phyloP scores from a whole-genome alignment of 176 grass and related monocot species.

The Oropetium thomaeum region DNA sequence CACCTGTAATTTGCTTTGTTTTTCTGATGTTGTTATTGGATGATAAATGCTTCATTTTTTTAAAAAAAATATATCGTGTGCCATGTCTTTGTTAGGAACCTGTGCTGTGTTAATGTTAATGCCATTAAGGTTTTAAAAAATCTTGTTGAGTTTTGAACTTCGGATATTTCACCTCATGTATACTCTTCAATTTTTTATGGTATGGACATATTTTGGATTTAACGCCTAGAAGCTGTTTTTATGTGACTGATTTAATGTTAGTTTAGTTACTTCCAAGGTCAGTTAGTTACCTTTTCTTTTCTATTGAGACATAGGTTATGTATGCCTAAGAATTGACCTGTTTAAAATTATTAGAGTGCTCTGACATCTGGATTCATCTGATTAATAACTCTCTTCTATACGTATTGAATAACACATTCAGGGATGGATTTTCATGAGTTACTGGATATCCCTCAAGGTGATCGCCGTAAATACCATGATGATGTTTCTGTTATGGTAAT shows the following conservation, averaged over 20 bases:
- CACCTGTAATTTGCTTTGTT: neutral
- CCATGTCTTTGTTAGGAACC: neutral
- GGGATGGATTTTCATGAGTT: slow-evolving; percentile 87
- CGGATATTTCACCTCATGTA: neutral
- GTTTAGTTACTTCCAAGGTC: neutral
- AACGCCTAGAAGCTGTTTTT: neutral
- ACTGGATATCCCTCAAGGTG: slow-evolving; percentile 78
- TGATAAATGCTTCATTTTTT: neutral
- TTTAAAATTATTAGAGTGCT: neutral
- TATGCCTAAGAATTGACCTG: neutral
- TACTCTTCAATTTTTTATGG: too few relatives aligned
- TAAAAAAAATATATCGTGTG: neutral
- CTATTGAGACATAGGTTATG: neutral
- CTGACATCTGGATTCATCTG: neutral
- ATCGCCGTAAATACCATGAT: slow-evolving; percentile 75
- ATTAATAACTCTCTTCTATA: neutral
- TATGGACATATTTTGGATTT: neutral
- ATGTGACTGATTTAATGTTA: neutral
- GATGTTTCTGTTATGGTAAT: slow-evolving; percentile 86
- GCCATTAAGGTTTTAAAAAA: neutral
- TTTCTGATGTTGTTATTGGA: neutral
- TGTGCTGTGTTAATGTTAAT: neutral
- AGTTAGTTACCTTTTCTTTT: neutral
- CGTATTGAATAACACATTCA: slow-evolving; percentile 21
- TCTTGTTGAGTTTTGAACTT: neutral